These are phyloP conservation scores for Fomitopsis schrenkii DNA, from an alignment of 1,284 basidiomycete genomes.

Conservation along the genomic window DNA sequence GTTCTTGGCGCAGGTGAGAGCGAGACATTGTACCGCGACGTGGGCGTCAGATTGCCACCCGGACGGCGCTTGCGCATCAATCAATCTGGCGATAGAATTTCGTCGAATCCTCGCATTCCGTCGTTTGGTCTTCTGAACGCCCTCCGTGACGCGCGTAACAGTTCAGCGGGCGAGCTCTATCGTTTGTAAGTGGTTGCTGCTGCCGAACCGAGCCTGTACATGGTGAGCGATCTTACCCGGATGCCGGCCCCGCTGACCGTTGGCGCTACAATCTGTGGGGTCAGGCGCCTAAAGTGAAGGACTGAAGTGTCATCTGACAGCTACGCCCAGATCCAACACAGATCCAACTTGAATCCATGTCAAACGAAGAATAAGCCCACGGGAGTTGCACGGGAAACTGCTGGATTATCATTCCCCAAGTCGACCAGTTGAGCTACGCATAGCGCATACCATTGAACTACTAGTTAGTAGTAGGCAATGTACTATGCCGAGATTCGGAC, in stretches of 20 bases:
- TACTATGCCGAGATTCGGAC: too few relatives aligned
- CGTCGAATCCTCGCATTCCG: not conserved
- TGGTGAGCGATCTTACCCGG: not conserved
- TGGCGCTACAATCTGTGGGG: not conserved
- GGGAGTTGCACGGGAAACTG: too few relatives aligned
- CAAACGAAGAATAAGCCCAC: too few relatives aligned
- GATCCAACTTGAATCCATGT: too few relatives aligned
- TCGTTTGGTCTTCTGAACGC: not conserved
- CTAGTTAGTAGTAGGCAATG: too few relatives aligned
- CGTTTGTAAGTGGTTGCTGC: not conserved
- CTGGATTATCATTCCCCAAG: too few relatives aligned
- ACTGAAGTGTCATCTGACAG: not conserved
- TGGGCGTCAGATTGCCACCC: not conserved
- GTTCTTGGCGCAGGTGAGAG: not conserved
- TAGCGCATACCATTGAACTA: too few relatives aligned
- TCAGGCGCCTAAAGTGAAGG: not conserved
- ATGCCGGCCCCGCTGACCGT: not conserved
- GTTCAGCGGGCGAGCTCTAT: not conserved
- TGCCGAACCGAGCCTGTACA: not conserved
- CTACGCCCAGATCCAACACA: too few relatives aligned
- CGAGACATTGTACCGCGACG: not conserved
- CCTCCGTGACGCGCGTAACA: not conserved
- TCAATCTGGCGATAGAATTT: not conserved
- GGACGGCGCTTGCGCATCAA: not conserved
- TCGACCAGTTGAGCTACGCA: too few relatives aligned